Conservation (phyloP, 140 eudicot species). For the Bidens hawaiensis region DNA sequence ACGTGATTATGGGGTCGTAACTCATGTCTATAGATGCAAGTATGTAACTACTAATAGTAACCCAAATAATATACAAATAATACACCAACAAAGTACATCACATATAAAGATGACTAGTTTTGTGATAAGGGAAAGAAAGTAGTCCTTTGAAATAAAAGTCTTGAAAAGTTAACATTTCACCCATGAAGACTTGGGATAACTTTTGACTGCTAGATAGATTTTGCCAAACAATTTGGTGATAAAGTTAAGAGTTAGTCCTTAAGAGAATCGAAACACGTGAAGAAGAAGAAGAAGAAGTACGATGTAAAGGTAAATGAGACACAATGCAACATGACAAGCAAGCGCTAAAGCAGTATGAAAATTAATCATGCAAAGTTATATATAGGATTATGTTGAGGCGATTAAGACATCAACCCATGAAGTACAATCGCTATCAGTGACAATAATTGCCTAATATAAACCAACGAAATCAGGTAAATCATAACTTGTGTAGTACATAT, state of each 20-base stretch:
- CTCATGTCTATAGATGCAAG: background rate
- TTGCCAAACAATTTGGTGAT: no score
- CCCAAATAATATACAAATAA: background rate
- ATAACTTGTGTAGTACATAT: no score
- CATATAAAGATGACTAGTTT: no score
- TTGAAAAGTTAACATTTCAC: no score
- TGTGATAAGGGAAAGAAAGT: background rate
- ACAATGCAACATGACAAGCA: background rate
- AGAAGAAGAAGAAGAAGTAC: background rate
- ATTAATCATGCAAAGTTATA: no score
- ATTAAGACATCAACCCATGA: background rate
- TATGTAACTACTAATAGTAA: no score
- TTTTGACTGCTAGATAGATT: no score
- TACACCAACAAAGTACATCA: background rate
- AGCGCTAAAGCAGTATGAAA: background rate
- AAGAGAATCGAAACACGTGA: no score
- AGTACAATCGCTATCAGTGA: background rate
- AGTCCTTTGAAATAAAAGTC: background rate
- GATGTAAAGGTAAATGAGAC: background rate
- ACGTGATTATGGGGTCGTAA: background rate
- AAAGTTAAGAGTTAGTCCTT: no score
- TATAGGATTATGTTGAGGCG: background rate
- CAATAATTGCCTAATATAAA: no score
- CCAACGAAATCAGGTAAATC: no score
- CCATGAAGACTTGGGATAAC: background rate